Evolutionary conservation across 2,329 filamentous ascomycete species (phyloP), one percentile per base, ranked within the genome.

Genomic region (Capronia coronata): DNA sequence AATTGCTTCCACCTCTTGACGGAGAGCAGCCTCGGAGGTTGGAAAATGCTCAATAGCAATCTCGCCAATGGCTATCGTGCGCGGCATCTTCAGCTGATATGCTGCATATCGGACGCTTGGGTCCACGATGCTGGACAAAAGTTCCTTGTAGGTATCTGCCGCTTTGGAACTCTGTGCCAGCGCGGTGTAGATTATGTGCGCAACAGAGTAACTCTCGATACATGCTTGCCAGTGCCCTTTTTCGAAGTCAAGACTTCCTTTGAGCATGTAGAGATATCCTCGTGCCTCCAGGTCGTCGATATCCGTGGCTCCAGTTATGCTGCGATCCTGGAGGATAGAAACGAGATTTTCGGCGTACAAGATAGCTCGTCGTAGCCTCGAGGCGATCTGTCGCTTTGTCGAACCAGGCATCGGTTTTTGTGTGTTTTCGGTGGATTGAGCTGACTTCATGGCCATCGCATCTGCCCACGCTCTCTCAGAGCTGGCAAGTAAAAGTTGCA

Each of bases 391-490:
- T 46, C 84, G 84, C 63, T 89, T 83, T 14, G 87, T 85, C 45
- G 84, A 81, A 52, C 89, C 85, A 22, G 83, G 79, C 56, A 95
- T 85, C 42, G 83, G 84, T 67, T 87, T 86, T 45, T 75, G 71
- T 30, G 75, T 73, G 53, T 83, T 82, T 61, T 93, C 87, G 60
- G 86, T 78, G 32, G 86, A 80, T 65, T 94, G 87, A 16, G 80
- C 74, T 2, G 87, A 79, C 69, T 94, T 96, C 77, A 96, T 88
- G 65, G 86, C 82, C 89, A 97, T 94, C 50, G 90, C 91, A 67
- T 95, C 84, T 30, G 93, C 91, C 87, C 89, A 97, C 44, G 90
- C 87, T 57, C 93, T 80, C 72, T 98, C 93, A 53, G 90, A 83
- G 32, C 82, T 86, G 63, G 96, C 80, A 49, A 98, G 76, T 25